A percentile compares a stretch with the other conserved stretches of the same genome.
phyloP scores from a whole-genome alignment of 2,329 filamentous ascomycete species.

The Huntiella bhutanensis region DNA sequence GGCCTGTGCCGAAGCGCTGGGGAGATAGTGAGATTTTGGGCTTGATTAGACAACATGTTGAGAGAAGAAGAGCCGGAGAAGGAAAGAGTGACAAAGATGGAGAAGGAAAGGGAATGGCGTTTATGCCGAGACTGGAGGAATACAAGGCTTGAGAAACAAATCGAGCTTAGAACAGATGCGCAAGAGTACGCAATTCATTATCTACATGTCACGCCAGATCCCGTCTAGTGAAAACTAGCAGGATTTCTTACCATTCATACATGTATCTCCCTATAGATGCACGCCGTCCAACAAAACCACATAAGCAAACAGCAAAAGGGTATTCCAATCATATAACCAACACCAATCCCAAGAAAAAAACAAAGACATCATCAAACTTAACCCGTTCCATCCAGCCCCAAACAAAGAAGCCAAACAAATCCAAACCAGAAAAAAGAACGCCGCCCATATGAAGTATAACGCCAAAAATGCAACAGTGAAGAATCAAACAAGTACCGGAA shows the following conservation, averaged over 20 bases:
- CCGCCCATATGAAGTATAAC: not conserved
- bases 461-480: not conserved
- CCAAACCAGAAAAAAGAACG: constrained; percentile 10
- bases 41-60: constrained; percentile 65
- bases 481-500: not conserved
- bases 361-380: not conserved
- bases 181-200: not conserved
- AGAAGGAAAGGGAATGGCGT: constrained; percentile 31
- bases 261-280: not conserved
- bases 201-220: not conserved
- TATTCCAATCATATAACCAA: constrained; percentile 7
- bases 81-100: constrained; percentile 13
- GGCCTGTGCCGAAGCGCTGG: constrained; percentile 78
- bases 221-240: constrained; percentile 3
- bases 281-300: constrained; percentile 2
- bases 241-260: not conserved
- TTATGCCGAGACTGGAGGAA: constrained; percentile 31
- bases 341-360: not conserved
- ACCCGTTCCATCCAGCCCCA: too few relatives aligned
- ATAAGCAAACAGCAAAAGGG: constrained; percentile 7
- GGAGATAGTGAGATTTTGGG: constrained; percentile 59
- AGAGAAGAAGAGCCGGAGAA: constrained; percentile 30
- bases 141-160: constrained; percentile 2
- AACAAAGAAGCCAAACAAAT: not conserved
- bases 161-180: not conserved